Conservation (phyloP, 345 rosid species). For the Murraya koenigii region DNA sequence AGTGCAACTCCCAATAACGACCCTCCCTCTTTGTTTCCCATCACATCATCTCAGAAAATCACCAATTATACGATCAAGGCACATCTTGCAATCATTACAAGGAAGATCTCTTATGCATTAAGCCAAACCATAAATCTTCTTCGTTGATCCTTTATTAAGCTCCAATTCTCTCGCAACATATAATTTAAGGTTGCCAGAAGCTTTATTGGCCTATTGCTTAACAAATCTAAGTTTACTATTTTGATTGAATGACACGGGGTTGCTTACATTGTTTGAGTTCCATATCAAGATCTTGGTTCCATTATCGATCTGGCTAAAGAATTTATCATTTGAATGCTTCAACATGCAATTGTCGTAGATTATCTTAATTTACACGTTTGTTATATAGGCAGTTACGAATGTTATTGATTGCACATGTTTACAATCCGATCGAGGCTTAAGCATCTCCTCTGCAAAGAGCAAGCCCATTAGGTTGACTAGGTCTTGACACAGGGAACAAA, state of each 20-base stretch:
- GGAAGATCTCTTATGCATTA: slow-evolving; percentile 66
- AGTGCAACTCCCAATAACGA: slow-evolving; percentile 45
- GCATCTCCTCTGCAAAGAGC: slow-evolving; percentile 66
- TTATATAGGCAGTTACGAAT: slow-evolving; percentile 45
- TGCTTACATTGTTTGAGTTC: slow-evolving; percentile 34
- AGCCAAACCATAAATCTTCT: slow-evolving; percentile 49
- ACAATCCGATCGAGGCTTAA: slow-evolving; percentile 35
- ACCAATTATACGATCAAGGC: slow-evolving; percentile 33
- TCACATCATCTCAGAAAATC: slow-evolving; percentile 45
- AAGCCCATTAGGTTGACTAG: slow-evolving; percentile 43
- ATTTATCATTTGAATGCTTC: slow-evolving; percentile 46
- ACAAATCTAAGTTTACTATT: slow-evolving; percentile 41
- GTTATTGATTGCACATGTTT: slow-evolving; percentile 42
- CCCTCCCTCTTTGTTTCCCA: slow-evolving; percentile 44
- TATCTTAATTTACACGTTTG: slow-evolving; percentile 42
- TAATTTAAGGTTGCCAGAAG: slow-evolving; percentile 31
- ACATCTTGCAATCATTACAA: slow-evolving; percentile 26
- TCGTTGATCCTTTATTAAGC: slow-evolving; percentile 1
- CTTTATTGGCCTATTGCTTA: slow-evolving; percentile 27
- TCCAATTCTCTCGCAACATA: slow-evolving; percentile 43
- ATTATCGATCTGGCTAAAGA: slow-evolving; percentile 51
- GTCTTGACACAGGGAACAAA: slow-evolving; percentile 28
- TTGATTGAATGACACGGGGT: slow-evolving; percentile 36
- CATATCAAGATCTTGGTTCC: slow-evolving; percentile 32
- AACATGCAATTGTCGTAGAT: slow-evolving; percentile 62